Evolutionary conservation across 176 grass and related monocot genomes (phyloP), one percentile per base, ranked within the genome.

Genomic region (Oryza australiensis): DNA sequence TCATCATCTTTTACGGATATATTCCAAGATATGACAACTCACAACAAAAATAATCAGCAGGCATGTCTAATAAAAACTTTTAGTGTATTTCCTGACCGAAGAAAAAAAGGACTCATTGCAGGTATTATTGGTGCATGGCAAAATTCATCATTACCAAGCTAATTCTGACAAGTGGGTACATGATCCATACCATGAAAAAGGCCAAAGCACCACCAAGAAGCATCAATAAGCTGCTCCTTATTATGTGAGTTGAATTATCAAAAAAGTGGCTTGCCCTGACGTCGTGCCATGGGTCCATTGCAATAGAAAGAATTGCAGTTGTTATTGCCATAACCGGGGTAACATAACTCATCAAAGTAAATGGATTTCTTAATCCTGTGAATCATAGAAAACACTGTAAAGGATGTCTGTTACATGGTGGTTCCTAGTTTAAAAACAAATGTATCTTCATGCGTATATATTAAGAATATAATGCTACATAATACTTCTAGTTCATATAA

Each of bases 311-410:
- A 89, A 98, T 53, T 48, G 88, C 95, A 38, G 95, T 98, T 81
- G 80, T 70, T 88, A 98, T 63, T 82, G 95, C 92, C 95, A 98
- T 98, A 72, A 98, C 95, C 24, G 92, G 95, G 74, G 95, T 77
- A 72, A 98, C 90, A 89, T 92, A 92, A 75, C 95, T 98, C 92
- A 98, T 98, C 30, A 98, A 88, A 33, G 84, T 88, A 83, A 98
- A 91, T 28, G 95, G 95, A 64, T 98, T 88, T 67, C 87, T 94
- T 51, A 98, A 74, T 74, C 92, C 95, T 98, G 90, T 55, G 83
- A 68, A 68, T 65, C 24, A 77, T 43, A 49, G 43, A 40, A 85
- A 32, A 76, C 49, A 20, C 1, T 55, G 5, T 57, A 64, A 81
- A 72, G n/a, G 15, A 46, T 55, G 3, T 4, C 9, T n/a, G 59